A percentile compares a stretch with the other conserved stretches of the same genome.
phyloP scores from a whole-genome alignment of 352 stramenopile genomes.

The Phytophthora aleatoria region DNA sequence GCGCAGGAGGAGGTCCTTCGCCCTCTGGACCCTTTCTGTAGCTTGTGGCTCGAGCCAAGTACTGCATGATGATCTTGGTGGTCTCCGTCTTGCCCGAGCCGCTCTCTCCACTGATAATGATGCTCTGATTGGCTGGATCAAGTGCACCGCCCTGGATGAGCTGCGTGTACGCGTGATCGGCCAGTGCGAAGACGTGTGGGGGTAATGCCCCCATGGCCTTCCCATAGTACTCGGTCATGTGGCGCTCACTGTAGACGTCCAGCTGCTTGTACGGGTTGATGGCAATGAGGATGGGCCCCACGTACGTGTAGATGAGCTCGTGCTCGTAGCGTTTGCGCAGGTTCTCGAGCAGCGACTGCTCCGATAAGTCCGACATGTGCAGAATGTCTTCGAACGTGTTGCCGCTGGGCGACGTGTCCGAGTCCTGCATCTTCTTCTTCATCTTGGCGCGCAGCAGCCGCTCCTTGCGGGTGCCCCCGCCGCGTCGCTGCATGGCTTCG shows the following conservation, averaged over 20 bases:
- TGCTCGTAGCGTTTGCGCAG: constrained; percentile 91
- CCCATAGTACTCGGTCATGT: constrained; percentile 91
- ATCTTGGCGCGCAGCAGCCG: constrained; percentile 84
- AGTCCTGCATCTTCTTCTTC: constrained; percentile 87
- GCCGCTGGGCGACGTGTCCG: constrained; percentile 45
- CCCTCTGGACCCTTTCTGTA: constrained; percentile 55
- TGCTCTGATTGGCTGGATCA: constrained; percentile 88
- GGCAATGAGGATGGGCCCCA: constrained; percentile 90
- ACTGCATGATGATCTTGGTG: constrained; percentile 94
- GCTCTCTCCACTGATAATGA: constrained; percentile 93
- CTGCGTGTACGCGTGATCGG: constrained; percentile 89
- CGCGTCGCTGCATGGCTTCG: constrained; percentile 39
- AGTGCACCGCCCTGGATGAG: constrained; percentile 84
- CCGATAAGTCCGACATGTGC: constrained; percentile 90
- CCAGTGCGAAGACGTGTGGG: constrained; percentile 91
- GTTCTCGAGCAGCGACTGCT: constrained; percentile 90
- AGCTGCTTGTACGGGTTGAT: constrained; percentile 93
- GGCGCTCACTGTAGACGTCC: constrained; percentile 68
- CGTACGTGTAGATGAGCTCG: constrained; percentile 95
- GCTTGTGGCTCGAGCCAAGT: constrained; percentile 78
- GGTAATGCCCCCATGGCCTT: constrained; percentile 80
- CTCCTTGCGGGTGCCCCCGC: constrained; percentile 76
- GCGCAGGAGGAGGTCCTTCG: constrained; percentile 6
- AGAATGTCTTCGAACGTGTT: constrained; percentile 88
- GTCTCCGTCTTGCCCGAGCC: constrained; percentile 92